Base-by-base conservation (phyloP, 2,329 filamentous ascomycete species). In the Exophiala alcalophila region DNA sequence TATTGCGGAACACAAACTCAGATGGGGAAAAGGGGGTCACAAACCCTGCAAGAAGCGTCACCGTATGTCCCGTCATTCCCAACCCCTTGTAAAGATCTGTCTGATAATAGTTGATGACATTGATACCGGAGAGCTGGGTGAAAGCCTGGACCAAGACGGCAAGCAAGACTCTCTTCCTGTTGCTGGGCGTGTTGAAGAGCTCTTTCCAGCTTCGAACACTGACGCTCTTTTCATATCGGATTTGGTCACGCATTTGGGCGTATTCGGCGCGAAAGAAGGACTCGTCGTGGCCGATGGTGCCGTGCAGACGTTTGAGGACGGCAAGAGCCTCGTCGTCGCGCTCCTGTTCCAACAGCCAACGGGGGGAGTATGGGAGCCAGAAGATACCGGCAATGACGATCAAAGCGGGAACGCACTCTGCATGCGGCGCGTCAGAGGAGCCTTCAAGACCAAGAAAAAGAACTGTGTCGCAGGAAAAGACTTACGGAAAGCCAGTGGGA, bases 271-370 rank as follows among this genome's bases (percentile, higher is more conserved):
- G 31, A 18, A 47, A 23, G 19, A 50, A 44, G 11, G 75, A 60
- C 56, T 83, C 76, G 58, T 74, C 68, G 40, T 57, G 61, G 55
- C 81, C 69, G 28, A 80, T 80, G 14, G 79, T 77, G 16, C 74
- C 80, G 56, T 86, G 82, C 55, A 81, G 78, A 55, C 80, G 76
- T 38, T 75, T 71, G 4, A 86, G 68, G 4, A 81, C 74, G 1
- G 66, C 61, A 10, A 82, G 69, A 11, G 64, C 60, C 58, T 73
- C 65, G 4, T 45, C 45, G 12, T 38, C 20, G 3, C 31, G 24
- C n/a, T 28, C 45, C 6, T 45, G 40, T 14, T 37, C 18, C 10
- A 52, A 37, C 12, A 52, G 37, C 49, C 49, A 52, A 31, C 49
- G 42, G 6, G 49, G 49, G 5, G 30, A 38, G 32, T 52, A 34